Percentiles rank a stretch among this genome's conserved stretches.
Conservation (phyloP, 1,139 yeast species). For the Candida sp. region DNA sequence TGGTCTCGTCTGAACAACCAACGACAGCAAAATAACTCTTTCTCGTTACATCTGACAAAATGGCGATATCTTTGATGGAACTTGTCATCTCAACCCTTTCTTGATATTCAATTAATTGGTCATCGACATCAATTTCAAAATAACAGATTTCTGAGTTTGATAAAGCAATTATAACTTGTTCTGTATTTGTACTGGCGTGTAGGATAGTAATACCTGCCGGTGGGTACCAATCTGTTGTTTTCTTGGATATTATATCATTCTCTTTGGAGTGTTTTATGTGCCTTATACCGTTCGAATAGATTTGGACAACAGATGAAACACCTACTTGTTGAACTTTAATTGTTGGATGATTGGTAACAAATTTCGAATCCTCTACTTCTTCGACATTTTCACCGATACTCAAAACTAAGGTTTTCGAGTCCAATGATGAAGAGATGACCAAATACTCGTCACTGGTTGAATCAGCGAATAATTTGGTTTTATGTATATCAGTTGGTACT, state of each 20-base stretch:
- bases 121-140: slow-evolving; percentile 71
- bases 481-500: slow-evolving; percentile 57
- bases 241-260: slow-evolving; percentile 16
- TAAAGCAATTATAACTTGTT: slow-evolving; percentile 68
- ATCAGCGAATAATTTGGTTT: slow-evolving; percentile 44
- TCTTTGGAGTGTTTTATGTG: slow-evolving; percentile 43
- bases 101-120: slow-evolving; percentile 68
- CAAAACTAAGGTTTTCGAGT: slow-evolving; percentile 62
- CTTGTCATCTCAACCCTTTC: slow-evolving; percentile 54
- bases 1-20: slow-evolving; percentile 69
- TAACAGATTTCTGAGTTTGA: slow-evolving; percentile 76
- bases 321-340: slow-evolving; percentile 74
- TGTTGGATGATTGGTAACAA: slow-evolving; percentile 56
- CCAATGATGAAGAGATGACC: slow-evolving; percentile 60
- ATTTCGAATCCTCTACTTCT: slow-evolving; percentile 67
- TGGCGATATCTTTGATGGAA: slow-evolving; percentile 53
- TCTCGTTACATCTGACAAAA: slow-evolving; percentile 32
- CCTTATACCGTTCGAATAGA: slow-evolving; percentile 70
- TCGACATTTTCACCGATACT: slow-evolving; percentile 79
- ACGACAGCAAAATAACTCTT: slow-evolving; percentile 62
- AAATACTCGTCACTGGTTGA: slow-evolving; percentile 61
- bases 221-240: slow-evolving; percentile 71
- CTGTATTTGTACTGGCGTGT: slow-evolving; percentile 57
- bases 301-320: slow-evolving; percentile 59
- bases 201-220: slow-evolving; percentile 73